Evolutionary conservation across 1,284 basidiomycete species (phyloP), one percentile per base, ranked within the genome.

Genomic region (Naganishia albida): DNA sequence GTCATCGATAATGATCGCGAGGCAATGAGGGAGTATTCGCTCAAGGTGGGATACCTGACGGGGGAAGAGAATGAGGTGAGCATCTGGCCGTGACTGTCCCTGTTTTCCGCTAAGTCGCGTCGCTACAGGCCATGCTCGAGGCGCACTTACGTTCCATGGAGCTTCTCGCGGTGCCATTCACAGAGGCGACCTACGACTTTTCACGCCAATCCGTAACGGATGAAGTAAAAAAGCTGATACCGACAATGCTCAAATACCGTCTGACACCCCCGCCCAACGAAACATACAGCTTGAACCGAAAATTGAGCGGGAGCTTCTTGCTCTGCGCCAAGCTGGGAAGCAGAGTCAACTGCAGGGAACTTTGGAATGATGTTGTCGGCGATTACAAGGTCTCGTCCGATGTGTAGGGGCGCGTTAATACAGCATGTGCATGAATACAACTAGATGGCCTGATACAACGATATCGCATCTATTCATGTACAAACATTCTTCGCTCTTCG

Each of bases 281-380:
- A 80, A 98, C 95, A 1, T 98, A 98, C 77, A 92, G 89, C 75
- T 80, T 98, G 62, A 99, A 99, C 77, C 82, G 94, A 73, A 99
- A 98, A 84, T 76, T 98, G 69, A 93, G 91, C 70, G 94, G 95
- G 0, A 88, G 91, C 2, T 97, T 99, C 80, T 80, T 99, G 69
- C 84, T 98, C 16, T 95, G 95, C 53, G 87, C 92, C 16, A 83
- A 90, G 63, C 81, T 98, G 42, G 84, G 85, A 49, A 91, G 91
- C 16, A 83, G 82, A 1, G 86, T 98, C 20, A 85, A 91, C 73
- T 90, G 90, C 68, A 83, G 82, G 72, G 78, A 75, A 23, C 78
- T 97, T 39, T 93, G 91, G 90, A 85, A 89, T 64, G 82, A 83
- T 52, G 83, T 87, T 4, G 76, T 75, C 8, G 67, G 63, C 10